Evolutionary conservation across 2,329 filamentous ascomycete genomes (phyloP).

Genomic region (Clarireedia hainanense): DNA sequence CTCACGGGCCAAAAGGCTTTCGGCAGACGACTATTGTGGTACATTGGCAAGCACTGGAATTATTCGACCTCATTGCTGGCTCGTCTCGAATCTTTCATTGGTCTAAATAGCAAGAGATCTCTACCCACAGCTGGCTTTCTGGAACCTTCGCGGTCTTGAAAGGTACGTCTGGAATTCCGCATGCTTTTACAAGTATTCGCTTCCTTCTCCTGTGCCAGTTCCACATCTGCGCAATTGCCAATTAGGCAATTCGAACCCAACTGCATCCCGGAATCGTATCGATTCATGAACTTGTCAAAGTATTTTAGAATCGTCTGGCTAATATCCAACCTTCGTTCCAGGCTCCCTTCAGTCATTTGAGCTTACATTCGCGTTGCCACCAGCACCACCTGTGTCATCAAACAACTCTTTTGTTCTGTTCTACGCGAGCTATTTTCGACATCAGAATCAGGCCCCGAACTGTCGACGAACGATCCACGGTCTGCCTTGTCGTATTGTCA

Average conservation of each 20-base stretch:
- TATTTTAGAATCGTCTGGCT: constrained; percentile 10
- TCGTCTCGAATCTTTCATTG: background rate
- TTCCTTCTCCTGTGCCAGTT: background rate
- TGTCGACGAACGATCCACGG: constrained; percentile 11
- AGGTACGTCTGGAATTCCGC: constrained; percentile 5
- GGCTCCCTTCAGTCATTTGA: constrained; percentile 12
- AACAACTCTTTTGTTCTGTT: constrained; percentile 18
- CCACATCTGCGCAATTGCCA: background rate
- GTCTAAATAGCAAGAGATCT: background rate
- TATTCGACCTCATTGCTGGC: background rate
- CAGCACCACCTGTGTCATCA: constrained; percentile 23
- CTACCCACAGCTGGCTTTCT: background rate
- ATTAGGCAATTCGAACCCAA: background rate
- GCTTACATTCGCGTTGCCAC: constrained; percentile 16
- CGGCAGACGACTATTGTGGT: background rate
- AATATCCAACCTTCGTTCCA: constrained; percentile 2
- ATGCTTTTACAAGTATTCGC: background rate
- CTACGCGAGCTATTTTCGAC: constrained; percentile 19
- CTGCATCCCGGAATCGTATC: background rate
- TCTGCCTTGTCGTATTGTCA: constrained; percentile 9
- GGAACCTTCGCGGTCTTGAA: background rate
- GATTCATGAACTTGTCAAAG: background rate
- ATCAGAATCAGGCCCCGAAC: constrained; percentile 3
- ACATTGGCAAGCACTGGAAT: background rate
- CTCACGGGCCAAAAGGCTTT: background rate